Conservation (phyloP, 495 filamentous ascomycete species). For the Pyrenula aspistea region DNA sequence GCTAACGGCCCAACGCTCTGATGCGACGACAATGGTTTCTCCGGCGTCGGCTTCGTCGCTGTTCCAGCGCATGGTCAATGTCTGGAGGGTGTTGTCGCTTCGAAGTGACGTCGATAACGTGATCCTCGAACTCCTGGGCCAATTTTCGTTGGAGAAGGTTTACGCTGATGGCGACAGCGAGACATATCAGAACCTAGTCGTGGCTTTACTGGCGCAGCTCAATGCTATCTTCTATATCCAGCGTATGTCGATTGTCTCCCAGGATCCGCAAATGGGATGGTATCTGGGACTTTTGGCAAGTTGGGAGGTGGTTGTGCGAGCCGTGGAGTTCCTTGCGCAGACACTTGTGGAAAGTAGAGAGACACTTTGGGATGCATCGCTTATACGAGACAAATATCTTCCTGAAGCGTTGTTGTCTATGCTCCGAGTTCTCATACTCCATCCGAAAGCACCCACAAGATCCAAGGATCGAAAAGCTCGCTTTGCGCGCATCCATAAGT, state of each 20-base stretch:
- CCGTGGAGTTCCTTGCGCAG: conserved; percentile 22
- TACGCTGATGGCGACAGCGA: conserved; percentile 9
- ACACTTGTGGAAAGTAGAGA: conserved; percentile 18
- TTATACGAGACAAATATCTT: conserved; percentile 20
- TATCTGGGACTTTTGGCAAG: conserved; percentile 22
- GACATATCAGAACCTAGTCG: conserved; percentile 17
- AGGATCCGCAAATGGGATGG: conserved; percentile 17
- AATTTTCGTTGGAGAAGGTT: conserved; percentile 24
- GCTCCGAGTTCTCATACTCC: conserved; percentile 20
- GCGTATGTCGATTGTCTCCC: conserved; percentile 19
- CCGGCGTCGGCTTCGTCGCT: conserved; percentile 16
- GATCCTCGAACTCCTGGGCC: conserved; percentile 21
- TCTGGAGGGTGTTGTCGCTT: conserved; percentile 17
- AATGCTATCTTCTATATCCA: conserved; percentile 22
- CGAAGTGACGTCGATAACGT: conserved; percentile 25
- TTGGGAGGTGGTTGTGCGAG: conserved; percentile 23
- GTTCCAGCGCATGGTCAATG: conserved; percentile 18
- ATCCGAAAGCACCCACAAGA: conserved; percentile 19
- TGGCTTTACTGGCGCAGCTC: conserved; percentile 5
- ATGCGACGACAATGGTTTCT: conserved; percentile 14
- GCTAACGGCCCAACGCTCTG: not conserved
- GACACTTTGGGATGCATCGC: conserved; percentile 15
- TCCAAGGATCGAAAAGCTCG: conserved; percentile 14
- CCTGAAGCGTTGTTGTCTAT: conserved; percentile 21
- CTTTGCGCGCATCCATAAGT: conserved; percentile 19